Percentiles rank a stretch among this genome's conserved stretches.
phyloP scores from a whole-genome alignment of 441 rosid genomes.

The Populus hybrid region DNA sequence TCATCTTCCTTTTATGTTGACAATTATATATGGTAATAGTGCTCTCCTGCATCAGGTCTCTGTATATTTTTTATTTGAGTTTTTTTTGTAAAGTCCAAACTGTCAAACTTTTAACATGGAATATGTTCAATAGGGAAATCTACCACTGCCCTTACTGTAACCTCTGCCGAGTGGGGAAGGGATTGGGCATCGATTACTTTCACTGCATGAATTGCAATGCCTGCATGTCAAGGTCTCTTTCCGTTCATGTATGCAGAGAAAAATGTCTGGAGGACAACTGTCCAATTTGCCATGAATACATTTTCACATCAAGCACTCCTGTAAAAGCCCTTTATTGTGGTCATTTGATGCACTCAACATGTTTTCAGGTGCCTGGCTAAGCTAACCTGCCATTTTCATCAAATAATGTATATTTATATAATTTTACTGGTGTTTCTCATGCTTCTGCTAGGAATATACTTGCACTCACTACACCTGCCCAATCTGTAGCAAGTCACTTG shows the following conservation, averaged over 20 bases:
- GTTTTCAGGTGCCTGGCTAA: slow-evolving; percentile 62
- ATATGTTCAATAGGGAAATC: slow-evolving; percentile 59
- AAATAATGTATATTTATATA: slow-evolving; percentile 9
- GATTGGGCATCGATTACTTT: slow-evolving; percentile 75
- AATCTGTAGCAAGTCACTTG: slow-evolving; percentile 89
- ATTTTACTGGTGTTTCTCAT: slow-evolving; percentile 19
- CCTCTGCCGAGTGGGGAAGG: slow-evolving; percentile 83
- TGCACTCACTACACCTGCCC: slow-evolving; percentile 77
- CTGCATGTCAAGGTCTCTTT: slow-evolving; percentile 63
- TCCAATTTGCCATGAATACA: slow-evolving; percentile 78
- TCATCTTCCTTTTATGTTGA: background rate
- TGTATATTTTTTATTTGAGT: background rate
- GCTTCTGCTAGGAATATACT: slow-evolving; percentile 64
- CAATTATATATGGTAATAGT: background rate
- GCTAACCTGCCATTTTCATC: slow-evolving; percentile 1
- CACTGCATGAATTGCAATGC: slow-evolving; percentile 98
- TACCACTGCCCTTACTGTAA: slow-evolving; percentile 93
- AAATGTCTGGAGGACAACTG: slow-evolving; percentile 78
- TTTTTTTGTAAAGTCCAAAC: slow-evolving; percentile 5
- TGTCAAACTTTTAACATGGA: slow-evolving; percentile 15
- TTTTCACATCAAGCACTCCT: slow-evolving; percentile 64
- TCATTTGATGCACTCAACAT: slow-evolving; percentile 83
- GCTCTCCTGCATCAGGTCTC: background rate
- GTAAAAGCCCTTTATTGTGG: slow-evolving; percentile 89
- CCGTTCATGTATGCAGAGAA: slow-evolving; percentile 62